Evolutionary conservation across 1,284 basidiomycete species (phyloP), one percentile per base, ranked within the genome.

Genomic region (Malassezia sp.): DNA sequence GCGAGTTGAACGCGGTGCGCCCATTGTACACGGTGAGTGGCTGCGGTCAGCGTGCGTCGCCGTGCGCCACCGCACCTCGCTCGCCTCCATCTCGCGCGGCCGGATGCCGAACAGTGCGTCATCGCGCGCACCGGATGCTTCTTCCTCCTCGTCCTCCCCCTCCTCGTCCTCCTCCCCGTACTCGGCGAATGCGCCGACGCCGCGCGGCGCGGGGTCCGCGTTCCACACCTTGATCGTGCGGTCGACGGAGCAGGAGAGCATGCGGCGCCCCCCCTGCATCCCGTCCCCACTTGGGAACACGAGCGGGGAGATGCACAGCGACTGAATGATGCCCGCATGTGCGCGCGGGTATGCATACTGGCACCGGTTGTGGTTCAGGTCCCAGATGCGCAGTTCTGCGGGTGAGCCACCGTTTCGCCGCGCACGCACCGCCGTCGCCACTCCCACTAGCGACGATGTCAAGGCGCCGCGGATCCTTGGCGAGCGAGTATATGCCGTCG

Each of bases 161-260:
- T 54, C 61, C 30, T 58, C 60, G 41, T 48, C 63, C 39, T 44
- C 59, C 52, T 44, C 58, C 35, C 38, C 42, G 42, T 41, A 51
- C 49, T 49, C 53, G 40, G 42, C 67, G 41, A 31, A 66, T 53
- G 71, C 61, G 61, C 72, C 54, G 26, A 68, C 26, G 45, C 71
- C 53, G n/a, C 57, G 72, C 5, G 70, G 62, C 18, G 50, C 44
- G 4, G 54, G 68, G 42, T 60, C 61, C 2, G 67, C 71, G 52
- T 83, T 77, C 93, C 93, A 97, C 45, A 96, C 74, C 71, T 95
- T 96, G 59, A 96, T 78, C 45, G 80, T 85, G 41, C 82, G 80
- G 69, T 99, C 93, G 4, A 87, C 81, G 39, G 90, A 88, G 71
- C 87, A 91, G 43, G 85, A 90, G 28, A 99, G 73, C 34, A 99